Evolutionary conservation across 2,329 filamentous ascomycete species (phyloP), one percentile per base, ranked within the genome.

Genomic region (Aspergillus piperis): DNA sequence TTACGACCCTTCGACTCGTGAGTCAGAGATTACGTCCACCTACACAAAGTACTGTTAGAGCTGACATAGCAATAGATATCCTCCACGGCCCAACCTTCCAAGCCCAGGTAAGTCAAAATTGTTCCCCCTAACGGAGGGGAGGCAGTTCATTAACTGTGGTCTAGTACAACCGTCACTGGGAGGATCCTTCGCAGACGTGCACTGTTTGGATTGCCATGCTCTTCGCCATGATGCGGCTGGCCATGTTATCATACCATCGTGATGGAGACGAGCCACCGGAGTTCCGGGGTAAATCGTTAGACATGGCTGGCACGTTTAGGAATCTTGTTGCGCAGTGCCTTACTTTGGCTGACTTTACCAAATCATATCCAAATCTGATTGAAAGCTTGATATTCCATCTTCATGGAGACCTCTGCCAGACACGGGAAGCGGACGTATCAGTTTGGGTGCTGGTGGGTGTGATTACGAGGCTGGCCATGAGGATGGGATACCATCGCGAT

Each of bases 21-120:
- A 67, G 86, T 88, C 48, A 30, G 58, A 48, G 13, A 32, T 44
- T 8, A 10, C 39, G 25, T 36, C 15, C 2, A 36, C 32, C 36
- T 36, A 32, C 49, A 36, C 30, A 51, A 13, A 42, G 11, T 21
- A 25, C 5, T 48, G 23, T 27, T 8, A 23, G 51, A n/a, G 30
- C 60, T 66, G 57, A 66, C 38, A 8, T 17, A 5, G 3, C 8
- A 36, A 19, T 39, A 73, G 88, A 86, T 71, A 87, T 95, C 65
- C 85, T 95, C 54, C 91, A 96, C 70, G 88, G 88, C 0, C 93
- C 92, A 10, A 93, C 91, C 0, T 97, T 97, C 70, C 88, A 94
- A 70, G 86, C 89, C 69, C 85, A 90, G 74, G 80, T 91, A 73
- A 70, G 69, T 27, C 47, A 21, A 15, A 42, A 15, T 8, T 23